Base-by-base conservation (phyloP, 495 filamentous ascomycete genomes). In the Hypoxylon fuscum region DNA sequence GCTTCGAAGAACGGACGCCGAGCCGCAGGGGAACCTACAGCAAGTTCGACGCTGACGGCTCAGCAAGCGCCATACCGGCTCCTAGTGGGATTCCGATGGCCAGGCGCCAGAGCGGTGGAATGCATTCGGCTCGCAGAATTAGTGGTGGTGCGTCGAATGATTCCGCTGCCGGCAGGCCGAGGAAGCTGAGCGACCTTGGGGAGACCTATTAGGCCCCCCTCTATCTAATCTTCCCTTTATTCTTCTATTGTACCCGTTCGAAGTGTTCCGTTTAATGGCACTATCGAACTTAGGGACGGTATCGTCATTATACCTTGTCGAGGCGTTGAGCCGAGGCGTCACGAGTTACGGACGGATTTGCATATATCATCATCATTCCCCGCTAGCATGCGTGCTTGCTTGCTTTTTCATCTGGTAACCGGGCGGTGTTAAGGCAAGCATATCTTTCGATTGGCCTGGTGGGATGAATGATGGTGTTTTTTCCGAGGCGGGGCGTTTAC, bases 21-120 rank as follows among this genome's bases (percentile, higher is more conserved):
- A 83, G 76, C 52, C 75, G 83, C 48, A 68, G 81, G 11, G 79
- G 78, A n/a, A 83, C 81, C 11, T 76, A 74, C 27, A 77, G 81
- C 54, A 79, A 81, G 49, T 80, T 77, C 34, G 84, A 87, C 18
- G 59, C 78, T 23, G 82, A 81, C 20, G 66, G 66, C 7, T 75
- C 77, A 5, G 71, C 72, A 25, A 85, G 72, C 34, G 66, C 43
- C 37, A 76, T 76, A n/a, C 72, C 74, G n/a, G 59, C 47, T 31
- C 69, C 71, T 18, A 71, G 68, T 29, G 62, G 61, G n/a, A 72
- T 88, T 40, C 81, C 84, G 20, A 72, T 76, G 44, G 81, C 79
- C 23, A 74, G 79, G 73, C 78, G 78, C 74, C 79, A 81, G 77
- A 85, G 78, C 66, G 85, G 79, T 48, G 80, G 72, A 42, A 67